Evolutionary conservation across 2,329 filamentous ascomycete species (phyloP).

Genomic region (Myriangium duriaei): DNA sequence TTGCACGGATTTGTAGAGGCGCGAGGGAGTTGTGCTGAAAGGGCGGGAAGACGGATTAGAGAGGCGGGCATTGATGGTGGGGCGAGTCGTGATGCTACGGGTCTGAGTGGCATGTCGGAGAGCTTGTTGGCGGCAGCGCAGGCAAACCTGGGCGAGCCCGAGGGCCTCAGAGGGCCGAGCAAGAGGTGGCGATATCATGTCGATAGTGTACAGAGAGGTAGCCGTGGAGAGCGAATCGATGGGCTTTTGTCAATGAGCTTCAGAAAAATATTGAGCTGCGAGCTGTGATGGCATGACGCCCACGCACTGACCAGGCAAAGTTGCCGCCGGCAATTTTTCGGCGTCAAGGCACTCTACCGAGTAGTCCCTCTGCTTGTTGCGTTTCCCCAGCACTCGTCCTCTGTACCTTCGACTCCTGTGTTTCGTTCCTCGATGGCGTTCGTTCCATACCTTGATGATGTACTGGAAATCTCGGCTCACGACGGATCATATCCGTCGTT

Average conservation of each 20-base stretch:
- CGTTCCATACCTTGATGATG: too few relatives aligned
- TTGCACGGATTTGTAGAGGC: slow-evolving; percentile 29
- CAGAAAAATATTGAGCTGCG: slow-evolving; percentile 8
- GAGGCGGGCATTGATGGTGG: slow-evolving; percentile 3
- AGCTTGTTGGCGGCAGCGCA: background rate
- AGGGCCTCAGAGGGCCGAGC: background rate
- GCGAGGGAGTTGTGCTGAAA: slow-evolving; percentile 17
- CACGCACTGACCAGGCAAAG: slow-evolving; percentile 6
- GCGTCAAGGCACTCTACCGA: too few relatives aligned
- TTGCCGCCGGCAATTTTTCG: background rate
- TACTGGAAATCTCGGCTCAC: too few relatives aligned
- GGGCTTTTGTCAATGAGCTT: background rate
- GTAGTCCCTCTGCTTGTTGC: too few relatives aligned
- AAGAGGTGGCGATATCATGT: slow-evolving; percentile 1
- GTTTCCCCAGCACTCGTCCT: too few relatives aligned
- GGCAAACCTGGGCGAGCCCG: slow-evolving; percentile 1
- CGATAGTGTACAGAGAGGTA: background rate
- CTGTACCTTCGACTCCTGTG: too few relatives aligned
- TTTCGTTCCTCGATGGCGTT: too few relatives aligned
- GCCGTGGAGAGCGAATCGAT: background rate
- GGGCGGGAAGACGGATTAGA: slow-evolving; percentile 11
- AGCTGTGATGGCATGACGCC: slow-evolving; percentile 1
- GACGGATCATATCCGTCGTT: too few relatives aligned
- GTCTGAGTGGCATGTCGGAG: background rate
- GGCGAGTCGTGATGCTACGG: background rate